Percentiles rank a stretch among this genome's conserved stretches.
phyloP scores from a whole-genome alignment of 108 stramenopile species.

The Fragilariopsis cylindrus region DNA sequence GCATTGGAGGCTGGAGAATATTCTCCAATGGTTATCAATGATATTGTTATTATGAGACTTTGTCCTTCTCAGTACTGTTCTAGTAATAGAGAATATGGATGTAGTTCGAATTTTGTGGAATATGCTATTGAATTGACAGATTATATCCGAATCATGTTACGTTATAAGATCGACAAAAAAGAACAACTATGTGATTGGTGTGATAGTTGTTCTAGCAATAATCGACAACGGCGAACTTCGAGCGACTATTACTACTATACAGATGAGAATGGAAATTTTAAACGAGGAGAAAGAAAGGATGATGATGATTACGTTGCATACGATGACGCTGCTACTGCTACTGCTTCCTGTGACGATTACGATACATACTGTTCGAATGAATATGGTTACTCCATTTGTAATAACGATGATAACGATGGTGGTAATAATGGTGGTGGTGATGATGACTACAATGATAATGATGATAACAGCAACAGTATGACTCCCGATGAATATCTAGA shows the following conservation, averaged over 20 bases:
- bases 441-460: slow-evolving; percentile 8
- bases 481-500: slow-evolving; percentile 32
- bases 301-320: slow-evolving; percentile 17
- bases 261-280: slow-evolving; percentile 24
- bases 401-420: slow-evolving; percentile 18
- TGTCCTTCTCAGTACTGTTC: slow-evolving; percentile 53
- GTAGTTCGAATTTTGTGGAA: slow-evolving; percentile 54
- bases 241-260: slow-evolving; percentile 25
- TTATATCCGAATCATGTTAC: slow-evolving; percentile 58
- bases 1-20: slow-evolving; percentile 59
- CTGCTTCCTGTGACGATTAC: slow-evolving; percentile 23
- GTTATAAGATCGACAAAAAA: slow-evolving; percentile 42
- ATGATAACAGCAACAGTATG: slow-evolving; percentile 19
- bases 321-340: slow-evolving; percentile 20
- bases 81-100: slow-evolving; percentile 42
- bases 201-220: slow-evolving; percentile 25
- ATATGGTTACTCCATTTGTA: slow-evolving; percentile 26
- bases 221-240: slow-evolving; percentile 18
- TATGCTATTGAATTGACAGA: slow-evolving; percentile 55
- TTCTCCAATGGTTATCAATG: slow-evolving; percentile 56
- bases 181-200: slow-evolving; percentile 57
- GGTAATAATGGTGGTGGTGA: not conserved
- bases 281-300: slow-evolving; percentile 16
- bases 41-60: slow-evolving; percentile 63
- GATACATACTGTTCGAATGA: slow-evolving; percentile 36